phyloP scores from a whole-genome alignment of 2,329 filamentous ascomycete species.

The Incumbomyces lentus region DNA sequence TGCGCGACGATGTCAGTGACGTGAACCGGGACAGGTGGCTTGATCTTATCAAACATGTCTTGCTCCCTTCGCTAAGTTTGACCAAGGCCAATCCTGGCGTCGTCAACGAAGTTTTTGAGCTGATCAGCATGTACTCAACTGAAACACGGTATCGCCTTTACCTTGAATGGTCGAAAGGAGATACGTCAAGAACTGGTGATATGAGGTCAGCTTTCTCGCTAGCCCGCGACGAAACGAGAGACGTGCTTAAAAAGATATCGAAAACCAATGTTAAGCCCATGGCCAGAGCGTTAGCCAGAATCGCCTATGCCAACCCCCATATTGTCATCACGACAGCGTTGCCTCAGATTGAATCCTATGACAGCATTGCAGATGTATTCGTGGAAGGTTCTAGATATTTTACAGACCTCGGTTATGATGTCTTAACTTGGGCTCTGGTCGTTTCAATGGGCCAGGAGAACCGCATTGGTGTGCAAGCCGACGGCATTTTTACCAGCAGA shows the following conservation, averaged over 20 bases:
- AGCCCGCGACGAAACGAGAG: conserved; percentile 67
- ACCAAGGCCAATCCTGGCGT: conserved; percentile 74
- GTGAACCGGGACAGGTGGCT: conserved; percentile 70
- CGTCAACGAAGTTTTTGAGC: conserved; percentile 75
- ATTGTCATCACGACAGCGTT: conserved; percentile 84
- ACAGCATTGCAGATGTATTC: conserved; percentile 87
- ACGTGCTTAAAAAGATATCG: conserved; percentile 79
- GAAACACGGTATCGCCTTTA: conserved; percentile 78
- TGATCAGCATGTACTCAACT: conserved; percentile 69
- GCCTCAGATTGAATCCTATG: conserved; percentile 84
- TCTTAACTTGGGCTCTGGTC: conserved; percentile 84
- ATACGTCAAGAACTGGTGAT: conserved; percentile 63
- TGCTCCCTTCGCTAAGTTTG: conserved; percentile 82
- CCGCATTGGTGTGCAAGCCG: conserved; percentile 46
- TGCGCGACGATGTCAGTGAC: conserved; percentile 58
- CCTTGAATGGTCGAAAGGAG: conserved; percentile 79
- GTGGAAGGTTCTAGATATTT: conserved; percentile 94
- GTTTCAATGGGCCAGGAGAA: conserved; percentile 53
- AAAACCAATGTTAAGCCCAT: conserved; percentile 77
- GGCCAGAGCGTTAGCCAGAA: conserved; percentile 80
- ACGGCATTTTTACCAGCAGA: conserved; percentile 68
- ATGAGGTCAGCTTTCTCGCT: conserved; percentile 69
- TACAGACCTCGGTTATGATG: conserved; percentile 83
- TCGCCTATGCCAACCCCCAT: conserved; percentile 82
- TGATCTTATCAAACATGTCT: conserved; percentile 66